These are phyloP conservation scores for Agastache rugosa DNA, from an alignment of 257 asterid genomes.

Conservation along the genomic window DNA sequence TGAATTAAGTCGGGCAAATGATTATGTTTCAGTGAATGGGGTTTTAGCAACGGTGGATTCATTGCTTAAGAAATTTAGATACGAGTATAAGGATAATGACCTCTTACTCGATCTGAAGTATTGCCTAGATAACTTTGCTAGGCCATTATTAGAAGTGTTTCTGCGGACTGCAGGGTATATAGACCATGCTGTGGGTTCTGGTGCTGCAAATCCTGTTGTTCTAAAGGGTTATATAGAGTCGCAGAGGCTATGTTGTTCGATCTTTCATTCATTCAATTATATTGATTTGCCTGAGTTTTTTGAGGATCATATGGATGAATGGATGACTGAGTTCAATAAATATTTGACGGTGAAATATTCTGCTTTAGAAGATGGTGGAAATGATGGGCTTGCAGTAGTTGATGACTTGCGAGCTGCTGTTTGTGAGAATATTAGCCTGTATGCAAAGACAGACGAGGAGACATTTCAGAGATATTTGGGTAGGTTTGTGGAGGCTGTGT, in stretches of 20 bases:
- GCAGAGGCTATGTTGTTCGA: slow-evolving; percentile 86
- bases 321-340: slow-evolving; percentile 88
- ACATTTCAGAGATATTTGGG: slow-evolving; percentile 66
- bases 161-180: slow-evolving; percentile 60
- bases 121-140: slow-evolving; percentile 83
- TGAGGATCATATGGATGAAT: slow-evolving; percentile 88
- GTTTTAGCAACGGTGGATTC: slow-evolving; percentile 72
- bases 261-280: slow-evolving; percentile 78
- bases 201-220: slow-evolving; percentile 47
- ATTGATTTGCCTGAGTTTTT: slow-evolving; percentile 84
- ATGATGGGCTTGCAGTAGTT: slow-evolving; percentile 78
- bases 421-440: slow-evolving; percentile 86
- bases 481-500: slow-evolving; percentile 86
- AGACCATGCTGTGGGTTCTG: slow-evolving; percentile 57
- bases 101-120: slow-evolving; percentile 76
- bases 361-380: slow-evolving; percentile 71
- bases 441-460: slow-evolving; percentile 87
- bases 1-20: slow-evolving; percentile 60
- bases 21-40: slow-evolving; percentile 85
- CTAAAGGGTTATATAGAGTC: slow-evolving; percentile 76
- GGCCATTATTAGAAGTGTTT: slow-evolving; percentile 73
- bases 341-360: slow-evolving; percentile 65
- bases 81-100: slow-evolving; percentile 72
- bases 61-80: slow-evolving; percentile 75
- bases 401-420: slow-evolving; percentile 85